Evolutionary conservation across 2,329 filamentous ascomycete genomes (phyloP).

Genomic region (Ilyonectria mors-panacis): DNA sequence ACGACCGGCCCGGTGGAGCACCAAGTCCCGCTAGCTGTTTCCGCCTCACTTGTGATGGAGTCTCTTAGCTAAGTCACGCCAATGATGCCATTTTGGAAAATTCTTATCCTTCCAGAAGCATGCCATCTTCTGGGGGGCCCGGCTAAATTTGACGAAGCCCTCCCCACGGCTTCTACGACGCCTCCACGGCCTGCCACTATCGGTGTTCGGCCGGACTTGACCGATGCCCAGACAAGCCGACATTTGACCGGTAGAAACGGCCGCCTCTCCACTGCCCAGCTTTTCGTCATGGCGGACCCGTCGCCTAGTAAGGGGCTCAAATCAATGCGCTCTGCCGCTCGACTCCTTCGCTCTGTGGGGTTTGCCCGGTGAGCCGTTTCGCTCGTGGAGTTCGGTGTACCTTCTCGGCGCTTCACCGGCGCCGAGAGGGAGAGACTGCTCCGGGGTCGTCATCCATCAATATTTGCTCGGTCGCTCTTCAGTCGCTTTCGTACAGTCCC

Average conservation of each 20-base stretch:
- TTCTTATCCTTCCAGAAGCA: slow-evolving; percentile 51
- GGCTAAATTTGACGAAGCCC: slow-evolving; percentile 41
- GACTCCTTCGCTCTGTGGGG: slow-evolving; percentile 40
- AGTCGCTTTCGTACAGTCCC: slow-evolving; percentile 41
- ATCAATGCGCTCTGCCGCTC: slow-evolving; percentile 28
- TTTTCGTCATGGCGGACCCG: slow-evolving; percentile 40
- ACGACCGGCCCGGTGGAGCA: slow-evolving; percentile 48
- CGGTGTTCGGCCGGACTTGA: slow-evolving; percentile 46
- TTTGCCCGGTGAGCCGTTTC: slow-evolving; percentile 37
- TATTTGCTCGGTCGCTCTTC: slow-evolving; percentile 37
- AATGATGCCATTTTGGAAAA: slow-evolving; percentile 47
- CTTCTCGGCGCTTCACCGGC: slow-evolving; percentile 52
- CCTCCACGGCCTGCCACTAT: slow-evolving; percentile 33
- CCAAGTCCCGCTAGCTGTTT: slow-evolving; percentile 37
- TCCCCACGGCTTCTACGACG: slow-evolving; percentile 34
- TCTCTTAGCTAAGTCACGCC: slow-evolving; percentile 30
- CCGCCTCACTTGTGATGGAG: slow-evolving; percentile 32
- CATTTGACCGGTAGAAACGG: slow-evolving; percentile 44
- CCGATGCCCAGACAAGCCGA: slow-evolving; percentile 47
- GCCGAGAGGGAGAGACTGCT: slow-evolving; percentile 43
- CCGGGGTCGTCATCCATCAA: slow-evolving; percentile 29
- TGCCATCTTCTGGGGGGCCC: slow-evolving; percentile 40
- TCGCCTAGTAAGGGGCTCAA: slow-evolving; percentile 41
- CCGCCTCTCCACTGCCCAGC: slow-evolving; percentile 36
- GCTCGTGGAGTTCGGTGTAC: slow-evolving; percentile 36